Evolutionary conservation across 345 rosid species (phyloP).

Genomic region (Sonneratia alba): DNA sequence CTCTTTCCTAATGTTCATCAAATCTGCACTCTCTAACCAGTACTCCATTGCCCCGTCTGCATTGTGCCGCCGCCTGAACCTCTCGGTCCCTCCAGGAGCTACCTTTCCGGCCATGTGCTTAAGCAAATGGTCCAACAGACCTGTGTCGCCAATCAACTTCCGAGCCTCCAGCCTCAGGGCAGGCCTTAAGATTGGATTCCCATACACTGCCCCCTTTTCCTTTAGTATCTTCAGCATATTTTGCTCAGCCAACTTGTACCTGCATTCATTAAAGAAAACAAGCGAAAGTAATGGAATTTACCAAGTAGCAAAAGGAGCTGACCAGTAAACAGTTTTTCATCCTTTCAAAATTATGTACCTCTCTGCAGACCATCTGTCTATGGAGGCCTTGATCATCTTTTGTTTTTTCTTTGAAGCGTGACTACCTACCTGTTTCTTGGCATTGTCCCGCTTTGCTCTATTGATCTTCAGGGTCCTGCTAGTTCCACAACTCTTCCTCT

Average conservation of each 20-base stretch:
- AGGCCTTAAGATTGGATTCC: constrained; percentile 65
- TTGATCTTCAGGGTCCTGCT: constrained; percentile 20
- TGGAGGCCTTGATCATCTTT: constrained; percentile 30
- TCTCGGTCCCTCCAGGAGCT: constrained; percentile 76
- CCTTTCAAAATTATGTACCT: constrained; percentile 30
- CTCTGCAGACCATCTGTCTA: constrained; percentile 67
- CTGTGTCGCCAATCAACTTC: constrained; percentile 91
- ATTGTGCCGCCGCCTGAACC: constrained; percentile 87
- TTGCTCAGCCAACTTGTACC: constrained; percentile 78
- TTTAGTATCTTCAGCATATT: constrained; percentile 84
- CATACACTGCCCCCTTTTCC: constrained; percentile 61
- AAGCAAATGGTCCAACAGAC: constrained; percentile 81
- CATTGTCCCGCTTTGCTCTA: constrained; percentile 19
- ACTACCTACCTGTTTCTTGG: constrained; percentile 13
- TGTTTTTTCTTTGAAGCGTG: constrained; percentile 6
- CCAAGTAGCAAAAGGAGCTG: neutral
- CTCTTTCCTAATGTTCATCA: constrained; percentile 55
- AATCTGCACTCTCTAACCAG: constrained; percentile 77
- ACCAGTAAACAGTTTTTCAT: neutral
- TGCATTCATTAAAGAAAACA: constrained; percentile 10
- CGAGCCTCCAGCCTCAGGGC: constrained; percentile 68
- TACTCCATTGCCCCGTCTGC: constrained; percentile 97
- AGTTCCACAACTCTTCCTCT: constrained; percentile 32
- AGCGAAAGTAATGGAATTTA: neutral
- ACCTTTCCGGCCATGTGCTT: constrained; percentile 96